Evolutionary conservation across 352 stramenopile genomes (phyloP).

Genomic region (Peronospora destructor): DNA sequence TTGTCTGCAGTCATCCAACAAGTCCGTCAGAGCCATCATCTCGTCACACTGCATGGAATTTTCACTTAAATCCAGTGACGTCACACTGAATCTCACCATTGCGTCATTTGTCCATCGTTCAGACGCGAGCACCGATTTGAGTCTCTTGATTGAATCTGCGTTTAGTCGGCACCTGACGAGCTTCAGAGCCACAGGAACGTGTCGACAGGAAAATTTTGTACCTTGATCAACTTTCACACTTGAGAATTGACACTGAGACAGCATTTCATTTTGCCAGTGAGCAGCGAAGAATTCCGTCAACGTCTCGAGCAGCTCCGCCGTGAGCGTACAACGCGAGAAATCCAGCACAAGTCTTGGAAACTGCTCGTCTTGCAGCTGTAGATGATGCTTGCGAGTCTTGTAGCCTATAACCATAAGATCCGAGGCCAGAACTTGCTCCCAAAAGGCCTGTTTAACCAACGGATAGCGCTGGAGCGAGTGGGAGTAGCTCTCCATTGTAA

Average conservation of each 20-base stretch:
- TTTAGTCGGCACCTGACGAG: slow-evolving; percentile 24
- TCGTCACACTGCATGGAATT: slow-evolving; percentile 20
- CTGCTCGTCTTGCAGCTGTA: slow-evolving; percentile 17
- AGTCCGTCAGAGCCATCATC: slow-evolving; percentile 15
- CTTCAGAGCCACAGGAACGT: slow-evolving; percentile 20
- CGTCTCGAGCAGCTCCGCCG: slow-evolving; percentile 14
- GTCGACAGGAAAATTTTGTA: not conserved
- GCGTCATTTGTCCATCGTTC: not conserved
- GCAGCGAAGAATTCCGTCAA: slow-evolving; percentile 18
- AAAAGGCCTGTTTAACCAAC: slow-evolving; percentile 32
- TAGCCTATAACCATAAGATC: slow-evolving; percentile 11
- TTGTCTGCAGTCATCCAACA: slow-evolving; percentile 10
- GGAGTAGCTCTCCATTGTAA: slow-evolving; percentile 25
- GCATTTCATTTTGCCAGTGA: not conserved
- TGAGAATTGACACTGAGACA: slow-evolving; percentile 6
- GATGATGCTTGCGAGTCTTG: slow-evolving; percentile 7
- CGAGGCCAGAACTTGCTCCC: slow-evolving; percentile 25
- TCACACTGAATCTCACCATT: slow-evolving; percentile 13
- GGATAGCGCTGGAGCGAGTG: slow-evolving; percentile 26
- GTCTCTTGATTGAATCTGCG: slow-evolving; percentile 10
- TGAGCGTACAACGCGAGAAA: slow-evolving; percentile 22
- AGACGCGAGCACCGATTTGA: slow-evolving; percentile 17
- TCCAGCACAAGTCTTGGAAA: slow-evolving; percentile 38
- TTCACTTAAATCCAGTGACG: slow-evolving; percentile 29
- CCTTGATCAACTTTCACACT: slow-evolving; percentile 1